These are phyloP conservation scores for Bremia lactucae DNA, from an alignment of 352 stramenopile genomes.

Conservation along the genomic window DNA sequence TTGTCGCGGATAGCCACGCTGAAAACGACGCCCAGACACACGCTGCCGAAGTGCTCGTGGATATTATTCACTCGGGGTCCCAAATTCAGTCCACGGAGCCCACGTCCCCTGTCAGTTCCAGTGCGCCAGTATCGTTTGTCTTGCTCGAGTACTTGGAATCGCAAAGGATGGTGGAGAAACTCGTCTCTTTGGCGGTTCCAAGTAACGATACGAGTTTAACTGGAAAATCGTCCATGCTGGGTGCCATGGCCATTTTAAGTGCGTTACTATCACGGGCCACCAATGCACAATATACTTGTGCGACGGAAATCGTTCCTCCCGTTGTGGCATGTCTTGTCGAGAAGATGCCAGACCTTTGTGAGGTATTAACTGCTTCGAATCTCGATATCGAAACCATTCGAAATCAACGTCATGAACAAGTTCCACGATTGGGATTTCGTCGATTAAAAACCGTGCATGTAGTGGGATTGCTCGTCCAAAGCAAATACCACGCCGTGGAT, in stretches of 20 bases:
- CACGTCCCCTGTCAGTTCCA: constrained; percentile 43
- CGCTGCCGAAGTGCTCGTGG: constrained; percentile 66
- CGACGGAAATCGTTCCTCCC: constrained; percentile 48
- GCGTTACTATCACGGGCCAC: constrained; percentile 66
- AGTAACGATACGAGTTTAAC: not conserved
- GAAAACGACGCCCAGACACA: constrained; percentile 82
- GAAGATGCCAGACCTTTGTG: constrained; percentile 52
- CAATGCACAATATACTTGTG: constrained; percentile 66
- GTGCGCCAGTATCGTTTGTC: constrained; percentile 46
- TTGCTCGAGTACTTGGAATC: constrained; percentile 75
- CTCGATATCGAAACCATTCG: constrained; percentile 55
- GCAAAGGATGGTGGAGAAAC: constrained; percentile 54
- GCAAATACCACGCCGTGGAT: constrained; percentile 77
- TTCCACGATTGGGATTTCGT: constrained; percentile 60
- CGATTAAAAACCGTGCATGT: constrained; percentile 75
- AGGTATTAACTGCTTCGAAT: constrained; percentile 44
- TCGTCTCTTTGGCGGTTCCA: constrained; percentile 52
- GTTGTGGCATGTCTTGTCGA: constrained; percentile 44
- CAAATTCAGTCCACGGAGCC: constrained; percentile 64
- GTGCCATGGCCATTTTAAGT: constrained; percentile 63
- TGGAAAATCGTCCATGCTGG: constrained; percentile 66
- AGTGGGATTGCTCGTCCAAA: constrained; percentile 71
- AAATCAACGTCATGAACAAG: constrained; percentile 66
- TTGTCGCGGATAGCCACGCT: constrained; percentile 28
- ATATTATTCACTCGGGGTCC: constrained; percentile 80